Conservation (phyloP, 2,329 filamentous ascomycete species). For the Monilinia polystroma region DNA sequence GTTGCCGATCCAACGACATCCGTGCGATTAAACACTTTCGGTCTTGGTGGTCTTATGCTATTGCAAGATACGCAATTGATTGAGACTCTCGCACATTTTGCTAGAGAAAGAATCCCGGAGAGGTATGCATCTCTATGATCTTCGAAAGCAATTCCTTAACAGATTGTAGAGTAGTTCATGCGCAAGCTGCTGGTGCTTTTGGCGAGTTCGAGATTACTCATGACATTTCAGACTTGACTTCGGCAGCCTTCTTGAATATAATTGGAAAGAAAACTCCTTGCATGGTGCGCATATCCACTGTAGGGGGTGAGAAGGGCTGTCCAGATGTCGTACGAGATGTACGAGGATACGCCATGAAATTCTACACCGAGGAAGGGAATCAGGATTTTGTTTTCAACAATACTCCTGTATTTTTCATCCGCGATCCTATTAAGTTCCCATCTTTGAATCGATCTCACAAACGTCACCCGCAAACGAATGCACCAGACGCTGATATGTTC, state of each 20-base stretch:
- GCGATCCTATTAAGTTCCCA: conserved; percentile 70
- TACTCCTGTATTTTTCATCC: conserved; percentile 65
- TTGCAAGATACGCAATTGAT: conserved; percentile 65
- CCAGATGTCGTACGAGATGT: conserved; percentile 48
- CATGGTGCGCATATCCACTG: conserved; percentile 55
- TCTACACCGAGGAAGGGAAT: conserved; percentile 53
- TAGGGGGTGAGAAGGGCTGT: conserved; percentile 46
- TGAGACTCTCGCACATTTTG: conserved; percentile 56
- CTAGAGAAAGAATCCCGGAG: conserved; percentile 51
- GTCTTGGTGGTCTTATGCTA: conserved; percentile 51
- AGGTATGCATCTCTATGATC: conserved; percentile 25
- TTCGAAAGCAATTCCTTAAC: not conserved
- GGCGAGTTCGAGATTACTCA: conserved; percentile 58
- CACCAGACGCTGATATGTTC: conserved; percentile 36
- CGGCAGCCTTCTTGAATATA: conserved; percentile 52
- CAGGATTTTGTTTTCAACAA: conserved; percentile 39
- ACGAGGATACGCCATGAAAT: conserved; percentile 50
- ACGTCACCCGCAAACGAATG: conserved; percentile 43
- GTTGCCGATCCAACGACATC: conserved; percentile 25
- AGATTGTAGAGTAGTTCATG: conserved; percentile 52
- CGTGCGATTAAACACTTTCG: conserved; percentile 25
- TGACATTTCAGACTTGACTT: conserved; percentile 56
- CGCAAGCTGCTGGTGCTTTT: conserved; percentile 50
- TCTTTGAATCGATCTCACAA: conserved; percentile 49
- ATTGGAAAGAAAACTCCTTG: conserved; percentile 64